phyloP scores from a whole-genome alignment of 179 eudicot species.

The Spinacia oleracea region DNA sequence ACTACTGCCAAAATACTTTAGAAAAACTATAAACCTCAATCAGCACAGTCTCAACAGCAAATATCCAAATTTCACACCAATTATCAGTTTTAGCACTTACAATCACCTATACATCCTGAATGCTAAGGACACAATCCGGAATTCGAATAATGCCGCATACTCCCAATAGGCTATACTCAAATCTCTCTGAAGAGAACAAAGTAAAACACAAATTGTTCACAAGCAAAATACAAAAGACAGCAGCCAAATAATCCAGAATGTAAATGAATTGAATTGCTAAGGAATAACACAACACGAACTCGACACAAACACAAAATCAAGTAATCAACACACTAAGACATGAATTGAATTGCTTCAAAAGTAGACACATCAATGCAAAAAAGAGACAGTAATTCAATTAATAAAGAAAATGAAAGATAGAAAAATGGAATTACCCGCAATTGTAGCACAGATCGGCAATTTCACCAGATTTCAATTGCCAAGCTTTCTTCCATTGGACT shows the following conservation, averaged over 20 bases:
- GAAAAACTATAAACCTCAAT: background rate
- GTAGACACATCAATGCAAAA: constrained; percentile 9
- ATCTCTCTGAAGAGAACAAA: background rate
- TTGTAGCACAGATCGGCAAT: constrained; percentile 47
- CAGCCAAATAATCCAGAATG: background rate
- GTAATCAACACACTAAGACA: background rate
- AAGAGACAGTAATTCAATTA: background rate
- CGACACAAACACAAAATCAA: background rate
- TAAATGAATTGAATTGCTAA: background rate
- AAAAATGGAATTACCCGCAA: constrained; percentile 40
- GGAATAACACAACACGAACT: background rate
- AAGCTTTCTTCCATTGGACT: constrained; percentile 47
- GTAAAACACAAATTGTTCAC: background rate
- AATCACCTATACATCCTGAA: constrained; percentile 1
- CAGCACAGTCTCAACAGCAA: background rate
- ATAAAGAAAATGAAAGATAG: background rate
- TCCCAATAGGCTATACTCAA: background rate
- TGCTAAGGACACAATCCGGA: background rate
- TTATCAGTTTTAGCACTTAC: background rate
- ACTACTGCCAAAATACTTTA: background rate
- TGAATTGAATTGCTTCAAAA: background rate
- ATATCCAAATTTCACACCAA: background rate
- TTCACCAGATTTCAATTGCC: constrained; percentile 49
- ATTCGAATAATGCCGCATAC: background rate
- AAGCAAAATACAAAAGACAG: background rate